Evolutionary conservation across 352 stramenopile species (phyloP).

Genomic region (Phytophthora pinifolia): DNA sequence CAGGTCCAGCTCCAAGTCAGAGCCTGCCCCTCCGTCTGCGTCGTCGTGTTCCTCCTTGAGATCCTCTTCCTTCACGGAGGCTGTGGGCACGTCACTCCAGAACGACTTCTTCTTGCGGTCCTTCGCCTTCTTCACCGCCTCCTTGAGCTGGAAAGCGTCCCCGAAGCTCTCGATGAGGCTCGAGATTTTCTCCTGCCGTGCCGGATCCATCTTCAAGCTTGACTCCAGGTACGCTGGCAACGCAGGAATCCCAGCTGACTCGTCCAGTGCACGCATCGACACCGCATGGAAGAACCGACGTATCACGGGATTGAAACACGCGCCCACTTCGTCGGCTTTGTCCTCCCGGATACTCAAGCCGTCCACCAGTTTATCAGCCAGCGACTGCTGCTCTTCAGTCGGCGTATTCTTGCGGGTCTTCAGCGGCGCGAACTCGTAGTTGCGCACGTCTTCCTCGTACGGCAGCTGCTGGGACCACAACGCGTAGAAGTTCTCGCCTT

Average conservation of each 20-base stretch:
- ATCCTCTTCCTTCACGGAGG: constrained; percentile 35
- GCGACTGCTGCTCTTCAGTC: constrained; percentile 52
- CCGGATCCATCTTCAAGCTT: constrained; percentile 62
- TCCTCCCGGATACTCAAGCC: constrained; percentile 68
- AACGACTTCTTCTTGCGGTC: constrained; percentile 78
- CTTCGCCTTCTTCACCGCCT: constrained; percentile 65
- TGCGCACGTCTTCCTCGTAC: constrained; percentile 78
- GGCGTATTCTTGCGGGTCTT: constrained; percentile 53
- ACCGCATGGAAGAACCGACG: constrained; percentile 74
- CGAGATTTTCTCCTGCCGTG: constrained; percentile 44
- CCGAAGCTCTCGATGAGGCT: constrained; percentile 69
- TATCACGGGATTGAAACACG: constrained; percentile 74
- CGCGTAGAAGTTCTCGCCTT: constrained; percentile 57
- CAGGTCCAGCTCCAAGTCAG: constrained; percentile 66
- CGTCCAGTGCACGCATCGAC: constrained; percentile 54
- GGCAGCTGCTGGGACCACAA: constrained; percentile 77
- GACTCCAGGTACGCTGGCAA: constrained; percentile 62
- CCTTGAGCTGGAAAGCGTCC: constrained; percentile 73
- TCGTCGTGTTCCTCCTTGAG: constrained; percentile 45
- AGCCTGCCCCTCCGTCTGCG: constrained; percentile 29
- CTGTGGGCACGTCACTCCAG: constrained; percentile 66
- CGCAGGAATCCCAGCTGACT: constrained; percentile 42
- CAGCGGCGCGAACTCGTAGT: constrained; percentile 76
- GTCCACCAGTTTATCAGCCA: constrained; percentile 74
- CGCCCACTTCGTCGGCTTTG: constrained; percentile 53